These are phyloP conservation scores for Cenchrus purpureus DNA, from an alignment of 176 grass and related monocot species.

Conservation along the genomic window DNA sequence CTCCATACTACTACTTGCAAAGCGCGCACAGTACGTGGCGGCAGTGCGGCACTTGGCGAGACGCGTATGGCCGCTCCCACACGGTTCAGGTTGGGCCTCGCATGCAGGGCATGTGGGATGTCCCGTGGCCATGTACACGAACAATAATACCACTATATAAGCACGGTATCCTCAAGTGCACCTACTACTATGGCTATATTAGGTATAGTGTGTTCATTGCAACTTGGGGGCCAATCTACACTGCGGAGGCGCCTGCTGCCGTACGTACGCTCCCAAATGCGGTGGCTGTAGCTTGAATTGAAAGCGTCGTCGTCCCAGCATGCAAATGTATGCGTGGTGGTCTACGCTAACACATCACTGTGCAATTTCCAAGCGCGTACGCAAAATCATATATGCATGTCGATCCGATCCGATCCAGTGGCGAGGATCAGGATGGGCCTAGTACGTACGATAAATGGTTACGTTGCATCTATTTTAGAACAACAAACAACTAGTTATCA, in stretches of 20 bases:
- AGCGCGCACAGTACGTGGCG: background rate
- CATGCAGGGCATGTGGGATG: slow-evolving; percentile 35
- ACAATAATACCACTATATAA: background rate
- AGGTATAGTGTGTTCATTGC: slow-evolving; percentile 16
- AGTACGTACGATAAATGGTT: too few relatives aligned
- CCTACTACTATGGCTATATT: background rate
- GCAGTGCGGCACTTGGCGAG: background rate
- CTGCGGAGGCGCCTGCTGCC: slow-evolving; percentile 21
- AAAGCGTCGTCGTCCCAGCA: slow-evolving; percentile 2
- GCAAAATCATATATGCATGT: too few relatives aligned
- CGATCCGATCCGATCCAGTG: too few relatives aligned
- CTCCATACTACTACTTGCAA: background rate
- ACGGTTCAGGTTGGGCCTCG: background rate
- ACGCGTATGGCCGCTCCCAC: background rate
- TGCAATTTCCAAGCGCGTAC: background rate
- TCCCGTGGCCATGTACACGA: background rate
- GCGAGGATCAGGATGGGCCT: background rate
- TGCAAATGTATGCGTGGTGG: background rate
- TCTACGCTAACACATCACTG: too few relatives aligned
- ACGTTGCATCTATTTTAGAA: too few relatives aligned
- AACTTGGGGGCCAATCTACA: background rate
- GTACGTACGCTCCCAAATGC: slow-evolving; percentile 16
- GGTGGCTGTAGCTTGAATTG: slow-evolving; percentile 24
- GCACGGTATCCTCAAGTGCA: background rate
- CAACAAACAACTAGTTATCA: too few relatives aligned